Evolutionary conservation across 306 rosid genomes (phyloP).

Genomic region (Cicer chorassanicum): DNA sequence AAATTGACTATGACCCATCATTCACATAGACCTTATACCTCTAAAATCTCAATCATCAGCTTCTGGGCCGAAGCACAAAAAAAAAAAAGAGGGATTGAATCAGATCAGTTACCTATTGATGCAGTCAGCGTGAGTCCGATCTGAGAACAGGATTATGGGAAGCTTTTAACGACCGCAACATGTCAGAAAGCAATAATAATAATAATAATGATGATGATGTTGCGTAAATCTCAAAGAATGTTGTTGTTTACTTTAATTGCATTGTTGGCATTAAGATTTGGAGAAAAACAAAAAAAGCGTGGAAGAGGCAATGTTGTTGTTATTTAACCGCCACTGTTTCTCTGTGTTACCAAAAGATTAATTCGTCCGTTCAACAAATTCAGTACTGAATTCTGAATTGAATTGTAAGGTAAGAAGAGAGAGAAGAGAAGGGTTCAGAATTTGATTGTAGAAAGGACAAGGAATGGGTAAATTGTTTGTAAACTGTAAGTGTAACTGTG

Average conservation of each 20-base stretch:
- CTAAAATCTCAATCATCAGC: constrained; percentile 19
- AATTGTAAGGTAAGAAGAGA: too few relatives aligned
- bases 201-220: constrained; percentile 15
- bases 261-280: constrained; percentile 46
- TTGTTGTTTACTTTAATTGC: constrained; percentile 35
- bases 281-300: constrained; percentile 9
- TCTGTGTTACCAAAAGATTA: neutral
- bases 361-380: neutral
- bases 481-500: too few relatives aligned
- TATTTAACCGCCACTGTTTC: constrained; percentile 44
- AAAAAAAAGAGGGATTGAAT: constrained; percentile 8
- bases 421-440: too few relatives aligned
- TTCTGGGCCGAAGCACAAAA: constrained; percentile 1
- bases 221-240: constrained; percentile 51
- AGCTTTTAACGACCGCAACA: constrained; percentile 36
- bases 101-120: constrained; percentile 43
- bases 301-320: constrained; percentile 36
- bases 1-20: constrained; percentile 43
- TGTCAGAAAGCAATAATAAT: constrained; percentile 23
- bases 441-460: too few relatives aligned
- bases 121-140: constrained; percentile 46
- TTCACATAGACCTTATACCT: constrained; percentile 5
- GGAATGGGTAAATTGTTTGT: too few relatives aligned
- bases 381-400: neutral
- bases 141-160: constrained; percentile 44